Conservation (phyloP, 2,329 filamentous ascomycete genomes). For the Epicoccum sorghinum region DNA sequence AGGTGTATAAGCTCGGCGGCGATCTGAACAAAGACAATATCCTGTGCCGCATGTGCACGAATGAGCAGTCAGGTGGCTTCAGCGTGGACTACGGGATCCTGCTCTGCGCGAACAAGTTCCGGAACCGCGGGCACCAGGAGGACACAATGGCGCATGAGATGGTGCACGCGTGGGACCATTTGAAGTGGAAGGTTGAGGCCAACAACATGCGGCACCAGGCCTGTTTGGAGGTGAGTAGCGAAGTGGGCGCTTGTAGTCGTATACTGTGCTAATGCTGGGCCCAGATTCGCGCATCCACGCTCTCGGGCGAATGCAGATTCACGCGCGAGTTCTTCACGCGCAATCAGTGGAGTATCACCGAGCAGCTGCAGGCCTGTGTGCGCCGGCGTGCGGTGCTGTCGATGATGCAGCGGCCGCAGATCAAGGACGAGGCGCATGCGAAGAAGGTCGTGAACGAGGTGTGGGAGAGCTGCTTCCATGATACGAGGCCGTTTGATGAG, state of each 20-base stretch:
- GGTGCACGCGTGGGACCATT: conserved; percentile 94
- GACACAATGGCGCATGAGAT: conserved; percentile 97
- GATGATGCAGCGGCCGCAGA: conserved; percentile 76
- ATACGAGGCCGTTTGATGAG: conserved; percentile 95
- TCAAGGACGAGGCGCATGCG: conserved; percentile 86
- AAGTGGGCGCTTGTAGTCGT: neutral
- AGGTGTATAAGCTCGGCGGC: conserved; percentile 80
- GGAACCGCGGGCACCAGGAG: conserved; percentile 80
- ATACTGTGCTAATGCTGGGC: neutral
- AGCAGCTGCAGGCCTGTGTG: conserved; percentile 94
- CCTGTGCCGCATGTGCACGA: conserved; percentile 78
- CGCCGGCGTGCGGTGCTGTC: conserved; percentile 79
- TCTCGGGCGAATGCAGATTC: conserved; percentile 94
- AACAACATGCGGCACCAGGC: conserved; percentile 84
- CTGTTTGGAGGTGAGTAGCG: conserved; percentile 77
- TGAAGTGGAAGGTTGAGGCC: conserved; percentile 90
- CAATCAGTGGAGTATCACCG: conserved; percentile 85
- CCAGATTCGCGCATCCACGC: conserved; percentile 84
- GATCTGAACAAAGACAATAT: conserved; percentile 76
- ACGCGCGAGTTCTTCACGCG: conserved; percentile 82
- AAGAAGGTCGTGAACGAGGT: conserved; percentile 91
- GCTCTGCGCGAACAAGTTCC: conserved; percentile 90
- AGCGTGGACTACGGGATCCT: conserved; percentile 85
- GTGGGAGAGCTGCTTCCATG: conserved; percentile 96
- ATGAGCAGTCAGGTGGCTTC: conserved; percentile 80